These are phyloP conservation scores for Carex kokanica DNA, from an alignment of 176 grass and related monocot species.

Conservation along the genomic window DNA sequence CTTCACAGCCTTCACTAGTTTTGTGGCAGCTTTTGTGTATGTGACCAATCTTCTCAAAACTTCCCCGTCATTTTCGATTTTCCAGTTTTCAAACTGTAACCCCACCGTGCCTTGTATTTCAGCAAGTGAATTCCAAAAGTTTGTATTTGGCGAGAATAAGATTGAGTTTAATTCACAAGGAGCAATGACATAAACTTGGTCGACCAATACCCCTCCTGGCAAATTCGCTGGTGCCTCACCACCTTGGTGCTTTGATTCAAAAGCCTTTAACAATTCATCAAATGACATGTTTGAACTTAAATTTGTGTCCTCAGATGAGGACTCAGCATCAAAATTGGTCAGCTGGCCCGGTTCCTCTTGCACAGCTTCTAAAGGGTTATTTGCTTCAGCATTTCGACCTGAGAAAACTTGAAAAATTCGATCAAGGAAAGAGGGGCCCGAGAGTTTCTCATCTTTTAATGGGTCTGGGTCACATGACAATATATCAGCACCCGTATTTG, in stretches of 20 bases:
- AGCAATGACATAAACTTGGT: conserved; percentile 62
- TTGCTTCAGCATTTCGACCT: conserved; percentile 34
- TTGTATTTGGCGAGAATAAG: conserved; percentile 77
- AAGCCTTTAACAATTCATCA: conserved; percentile 72
- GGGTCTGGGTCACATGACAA: conserved; percentile 13
- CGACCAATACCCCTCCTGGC: conserved; percentile 61
- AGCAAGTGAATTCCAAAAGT: conserved; percentile 68
- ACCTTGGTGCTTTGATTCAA: conserved; percentile 49
- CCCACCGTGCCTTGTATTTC: conserved; percentile 74
- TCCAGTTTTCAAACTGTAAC: conserved; percentile 65
- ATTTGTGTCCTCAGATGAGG: not conserved
- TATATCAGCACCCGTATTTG: conserved; percentile 25
- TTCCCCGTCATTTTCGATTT: conserved; percentile 57
- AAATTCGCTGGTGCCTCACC: conserved; percentile 63
- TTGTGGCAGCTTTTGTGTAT: conserved; percentile 83
- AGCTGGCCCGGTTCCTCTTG: not conserved
- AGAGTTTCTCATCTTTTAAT: conserved; percentile 50
- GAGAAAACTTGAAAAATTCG: conserved; percentile 55
- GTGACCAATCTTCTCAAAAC: conserved; percentile 64
- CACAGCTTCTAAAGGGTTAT: conserved; percentile 22
- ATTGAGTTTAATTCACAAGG: conserved; percentile 63
- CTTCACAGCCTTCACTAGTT: conserved; percentile 84
- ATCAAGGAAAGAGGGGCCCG: conserved; percentile 46
- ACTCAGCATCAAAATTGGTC: not conserved
- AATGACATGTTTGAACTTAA: conserved; percentile 44